These are phyloP conservation scores for Melaleuca alternifolia DNA, from an alignment of 345 rosid genomes.

Conservation along the genomic window DNA sequence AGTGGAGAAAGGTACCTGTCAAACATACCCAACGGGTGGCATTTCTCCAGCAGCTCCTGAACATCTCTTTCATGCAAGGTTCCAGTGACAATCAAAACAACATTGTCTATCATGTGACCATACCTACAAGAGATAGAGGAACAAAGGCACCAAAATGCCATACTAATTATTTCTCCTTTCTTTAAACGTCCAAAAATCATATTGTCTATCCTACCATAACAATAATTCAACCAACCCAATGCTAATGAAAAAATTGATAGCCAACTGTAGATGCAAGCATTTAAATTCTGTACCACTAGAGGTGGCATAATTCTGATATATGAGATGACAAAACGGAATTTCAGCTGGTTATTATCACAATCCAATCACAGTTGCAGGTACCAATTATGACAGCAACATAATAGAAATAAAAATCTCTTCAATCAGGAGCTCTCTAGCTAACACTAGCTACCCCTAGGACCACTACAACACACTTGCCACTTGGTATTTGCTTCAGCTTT, in stretches of 20 bases:
- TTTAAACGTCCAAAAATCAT: neutral
- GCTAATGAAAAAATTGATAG: neutral
- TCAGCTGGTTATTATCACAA: neutral
- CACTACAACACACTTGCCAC: neutral
- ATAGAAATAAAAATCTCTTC: neutral
- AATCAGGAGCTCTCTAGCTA: neutral
- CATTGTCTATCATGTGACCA: conserved; percentile 99
- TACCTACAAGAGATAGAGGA: conserved; percentile 38
- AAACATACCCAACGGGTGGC: conserved; percentile 99
- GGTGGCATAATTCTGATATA: neutral
- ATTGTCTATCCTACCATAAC: neutral
- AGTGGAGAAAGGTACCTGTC: conserved; percentile 52
- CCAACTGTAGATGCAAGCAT: neutral
- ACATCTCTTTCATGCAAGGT: conserved; percentile 99
- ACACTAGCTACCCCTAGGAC: neutral
- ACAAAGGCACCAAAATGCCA: neutral
- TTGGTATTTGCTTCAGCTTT: neutral
- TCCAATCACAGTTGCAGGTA: neutral
- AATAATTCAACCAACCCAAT: neutral
- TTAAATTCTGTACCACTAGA: neutral
- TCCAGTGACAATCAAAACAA: conserved; percentile 96
- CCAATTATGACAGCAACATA: neutral
- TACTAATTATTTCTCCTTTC: neutral
- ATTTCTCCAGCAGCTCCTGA: conserved; percentile 89
- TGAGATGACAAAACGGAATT: neutral